Evolutionary conservation across 768 basidiomycete genomes (phyloP), one percentile per base, ranked within the genome.

Genomic region (Panaeolus papilionaceus): DNA sequence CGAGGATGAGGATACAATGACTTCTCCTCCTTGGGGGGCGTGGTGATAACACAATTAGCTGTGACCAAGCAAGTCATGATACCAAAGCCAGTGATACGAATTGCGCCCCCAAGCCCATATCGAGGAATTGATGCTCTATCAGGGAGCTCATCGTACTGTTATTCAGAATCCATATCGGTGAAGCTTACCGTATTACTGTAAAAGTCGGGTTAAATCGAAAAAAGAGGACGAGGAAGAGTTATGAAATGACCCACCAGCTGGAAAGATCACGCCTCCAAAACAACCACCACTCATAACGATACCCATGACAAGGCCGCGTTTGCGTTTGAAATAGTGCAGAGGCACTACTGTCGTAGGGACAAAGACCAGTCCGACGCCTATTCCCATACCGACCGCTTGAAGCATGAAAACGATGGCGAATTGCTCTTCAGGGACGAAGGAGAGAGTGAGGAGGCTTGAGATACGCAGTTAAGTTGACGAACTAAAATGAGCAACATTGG

Each of bases 371-470:
- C 87, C 86, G 9, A 82, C 77, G n/a, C 84, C 84, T 9, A 77
- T 69, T 0, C 88, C 88, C 75, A 86, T 84, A 10, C 84, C 85
- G n/a, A 90, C 71, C 12, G 82, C 86, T 75, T 90, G 87, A 4
- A 83, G 78, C 4, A 86, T 77, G 72, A 89, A 85, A 2, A 71
- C 65, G 75, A 82, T 80, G 68, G 83, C 85, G 69, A 82, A 83
- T 67, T 80, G 75, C 63, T 82, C 80, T 54, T 81, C 76, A 23
- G 81, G 72, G 0, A 80, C 74, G 23, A 85, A 75, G 3, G 84
- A 85, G 14, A 85, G 73, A 67, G 84, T 78, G 67, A 84, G 83
- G 33, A 83, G 68, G 26, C 78, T 81, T 42, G 4, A 33, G 5
- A 51, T 39, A 23, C 72, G 74, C n/a, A 58, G 6, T 4, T 28